Evolutionary conservation across 1,284 basidiomycete species (phyloP).

Genomic region (Puccinia sorghi): DNA sequence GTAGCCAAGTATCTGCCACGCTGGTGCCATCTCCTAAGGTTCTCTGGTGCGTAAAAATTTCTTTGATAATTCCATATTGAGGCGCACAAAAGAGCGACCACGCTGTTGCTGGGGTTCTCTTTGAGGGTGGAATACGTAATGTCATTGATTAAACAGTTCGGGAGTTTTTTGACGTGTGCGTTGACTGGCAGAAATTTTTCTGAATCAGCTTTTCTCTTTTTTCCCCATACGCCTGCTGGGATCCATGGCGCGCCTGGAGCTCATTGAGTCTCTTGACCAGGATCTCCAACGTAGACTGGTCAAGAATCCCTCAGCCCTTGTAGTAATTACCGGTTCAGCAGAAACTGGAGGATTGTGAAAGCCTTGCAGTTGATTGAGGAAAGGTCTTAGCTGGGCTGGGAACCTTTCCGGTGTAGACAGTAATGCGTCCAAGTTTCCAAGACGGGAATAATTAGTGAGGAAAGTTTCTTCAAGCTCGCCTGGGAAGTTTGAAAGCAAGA

Average conservation of each 20-base stretch:
- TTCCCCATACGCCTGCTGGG: neutral
- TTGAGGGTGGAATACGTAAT: constrained; percentile 1
- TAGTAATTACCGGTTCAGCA: neutral
- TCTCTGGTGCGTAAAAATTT: constrained; percentile 20
- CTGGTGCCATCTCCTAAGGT: neutral
- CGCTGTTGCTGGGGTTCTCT: constrained; percentile 29
- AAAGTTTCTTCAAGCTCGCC: constrained; percentile 43
- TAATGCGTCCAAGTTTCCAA: constrained; percentile 10
- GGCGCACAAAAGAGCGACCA: constrained; percentile 17
- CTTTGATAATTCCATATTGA: constrained; percentile 11
- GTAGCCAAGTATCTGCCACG: constrained; percentile 12
- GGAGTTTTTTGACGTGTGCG: constrained; percentile 2
- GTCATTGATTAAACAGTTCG: neutral
- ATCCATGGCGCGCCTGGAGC: constrained; percentile 16
- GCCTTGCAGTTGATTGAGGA: constrained; percentile 3
- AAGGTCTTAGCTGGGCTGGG: constrained; percentile 4
- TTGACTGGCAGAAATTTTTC: neutral
- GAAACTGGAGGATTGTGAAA: constrained; percentile 5
- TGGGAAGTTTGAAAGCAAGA: neutral
- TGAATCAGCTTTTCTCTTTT: neutral
- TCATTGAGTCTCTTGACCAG: constrained; percentile 31
- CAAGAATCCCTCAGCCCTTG: constrained; percentile 5
- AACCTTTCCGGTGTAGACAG: constrained; percentile 22
- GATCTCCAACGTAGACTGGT: neutral
- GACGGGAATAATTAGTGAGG: constrained; percentile 35